Conservation (phyloP, 805 yeast genomes). For the Kurtzmaniella fragi region DNA sequence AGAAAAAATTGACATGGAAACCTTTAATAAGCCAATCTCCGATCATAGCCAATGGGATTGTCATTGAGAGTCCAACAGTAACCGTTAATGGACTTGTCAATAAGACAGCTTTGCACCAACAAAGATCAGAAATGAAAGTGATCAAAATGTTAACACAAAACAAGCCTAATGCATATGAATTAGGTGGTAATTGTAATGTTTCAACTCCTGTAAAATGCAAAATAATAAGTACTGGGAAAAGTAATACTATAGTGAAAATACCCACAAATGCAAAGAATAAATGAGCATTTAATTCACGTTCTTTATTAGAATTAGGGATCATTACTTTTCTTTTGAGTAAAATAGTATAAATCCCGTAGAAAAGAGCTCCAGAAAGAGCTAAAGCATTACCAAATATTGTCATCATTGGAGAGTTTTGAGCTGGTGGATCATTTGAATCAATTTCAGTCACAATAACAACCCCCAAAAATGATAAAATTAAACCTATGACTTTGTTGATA, state of each 20-base stretch:
- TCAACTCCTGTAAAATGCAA: conserved; percentile 66
- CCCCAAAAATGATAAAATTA: conserved; percentile 70
- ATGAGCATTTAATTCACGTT: conserved; percentile 74
- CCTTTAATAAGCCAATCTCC: conserved; percentile 79
- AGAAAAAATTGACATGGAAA: conserved; percentile 54
- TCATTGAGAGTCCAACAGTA: conserved; percentile 88
- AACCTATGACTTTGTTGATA: conserved; percentile 59
- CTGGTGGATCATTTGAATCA: conserved; percentile 40
- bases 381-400: conserved; percentile 66
- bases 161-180: conserved; percentile 45
- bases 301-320: conserved; percentile 44
- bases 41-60: conserved; percentile 91
- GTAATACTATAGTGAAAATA: conserved; percentile 59
- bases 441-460: conserved; percentile 72
- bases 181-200: conserved; percentile 63
- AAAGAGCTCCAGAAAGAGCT: conserved; percentile 81
- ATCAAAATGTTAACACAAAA: conserved; percentile 64
- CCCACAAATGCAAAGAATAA: conserved; percentile 96
- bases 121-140: conserved; percentile 82
- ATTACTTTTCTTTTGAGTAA: conserved; percentile 65
- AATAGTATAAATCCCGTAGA: conserved; percentile 89
- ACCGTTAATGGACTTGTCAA: conserved; percentile 92
- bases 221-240: conserved; percentile 79
- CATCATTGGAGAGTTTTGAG: conserved; percentile 13
- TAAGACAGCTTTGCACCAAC: conserved; percentile 95